Evolutionary conservation across 129 eudicot genomes (phyloP).

Genomic region (Silybum marianum): DNA sequence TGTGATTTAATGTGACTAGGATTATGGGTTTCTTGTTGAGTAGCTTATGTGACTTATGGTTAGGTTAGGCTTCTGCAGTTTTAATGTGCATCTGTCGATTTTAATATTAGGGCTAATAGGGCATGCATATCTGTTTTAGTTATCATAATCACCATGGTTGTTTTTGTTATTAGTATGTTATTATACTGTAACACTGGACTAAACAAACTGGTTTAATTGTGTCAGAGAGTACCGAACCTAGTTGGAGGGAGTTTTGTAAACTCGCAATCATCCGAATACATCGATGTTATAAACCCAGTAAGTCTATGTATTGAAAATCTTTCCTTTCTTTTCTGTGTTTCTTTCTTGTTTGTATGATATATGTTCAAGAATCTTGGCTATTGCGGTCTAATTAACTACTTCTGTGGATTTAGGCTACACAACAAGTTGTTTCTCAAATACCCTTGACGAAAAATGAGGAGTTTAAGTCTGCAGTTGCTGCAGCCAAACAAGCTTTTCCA

Average conservation of each 20-base stretch:
- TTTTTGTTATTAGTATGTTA: not conserved
- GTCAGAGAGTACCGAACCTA: slow-evolving; percentile 79
- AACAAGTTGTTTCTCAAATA: slow-evolving; percentile 85
- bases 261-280: slow-evolving; percentile 61
- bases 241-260: slow-evolving; percentile 86
- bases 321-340: not conserved
- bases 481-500: slow-evolving; percentile 90
- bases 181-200: not conserved
- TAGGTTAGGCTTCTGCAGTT: not conserved
- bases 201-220: slow-evolving; percentile 12
- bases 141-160: not conserved
- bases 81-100: not conserved
- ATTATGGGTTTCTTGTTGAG: not conserved
- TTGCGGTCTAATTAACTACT: slow-evolving; percentile 6
- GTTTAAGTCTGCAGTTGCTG: slow-evolving; percentile 92
- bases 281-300: slow-evolving; percentile 92
- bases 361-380: not conserved
- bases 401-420: slow-evolving; percentile 70
- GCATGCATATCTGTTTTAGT: not conserved
- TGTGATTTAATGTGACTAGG: not conserved
- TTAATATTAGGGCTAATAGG: not conserved
- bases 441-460: slow-evolving; percentile 87
- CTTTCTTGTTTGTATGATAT: not conserved
- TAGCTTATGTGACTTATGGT: not conserved
- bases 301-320: slow-evolving; percentile 23